Percentiles rank a stretch among this genome's conserved stretches.
phyloP scores from a whole-genome alignment of 2,329 filamentous ascomycete species.

The Fusarium fujikuroi region DNA sequence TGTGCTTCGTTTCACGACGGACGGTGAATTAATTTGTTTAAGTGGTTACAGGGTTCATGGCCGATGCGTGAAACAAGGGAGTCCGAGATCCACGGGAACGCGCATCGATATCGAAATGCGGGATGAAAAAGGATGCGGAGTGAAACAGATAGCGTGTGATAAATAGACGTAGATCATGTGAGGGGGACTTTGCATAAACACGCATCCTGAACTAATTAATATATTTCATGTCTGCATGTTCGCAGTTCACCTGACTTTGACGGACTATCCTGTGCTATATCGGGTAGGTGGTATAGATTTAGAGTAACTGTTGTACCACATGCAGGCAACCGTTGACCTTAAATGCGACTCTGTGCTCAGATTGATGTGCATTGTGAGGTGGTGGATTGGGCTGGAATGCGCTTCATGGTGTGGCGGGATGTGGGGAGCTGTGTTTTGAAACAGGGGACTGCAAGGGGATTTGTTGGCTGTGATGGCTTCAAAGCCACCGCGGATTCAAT shows the following conservation, averaged over 20 bases:
- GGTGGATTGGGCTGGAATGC: constrained; percentile 4
- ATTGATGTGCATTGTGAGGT: background rate
- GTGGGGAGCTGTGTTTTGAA: constrained; percentile 28
- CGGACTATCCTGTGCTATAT: background rate
- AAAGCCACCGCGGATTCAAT: background rate
- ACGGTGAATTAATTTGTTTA: background rate
- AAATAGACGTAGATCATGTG: constrained; percentile 22
- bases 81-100: constrained; percentile 20
- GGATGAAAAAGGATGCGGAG: constrained; percentile 34
- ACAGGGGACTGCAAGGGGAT: constrained; percentile 12
- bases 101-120: constrained; percentile 22
- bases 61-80: constrained; percentile 29
- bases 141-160: constrained; percentile 23
- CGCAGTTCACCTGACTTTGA: constrained; percentile 15
- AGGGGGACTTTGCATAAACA: constrained; percentile 16
- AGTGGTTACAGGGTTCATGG: constrained; percentile 17
- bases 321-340: constrained; percentile 2
- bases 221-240: background rate
- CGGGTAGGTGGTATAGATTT: background rate
- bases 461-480: constrained; percentile 19
- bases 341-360: background rate
- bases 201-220: constrained; percentile 20
- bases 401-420: constrained; percentile 5
- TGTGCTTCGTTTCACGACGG: background rate
- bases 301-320: background rate